Percentiles rank a stretch among this genome's conserved stretches.
Evolutionary conservation across 106 monocot species (phyloP).

Genomic region (Dendrobium huoshanense): DNA sequence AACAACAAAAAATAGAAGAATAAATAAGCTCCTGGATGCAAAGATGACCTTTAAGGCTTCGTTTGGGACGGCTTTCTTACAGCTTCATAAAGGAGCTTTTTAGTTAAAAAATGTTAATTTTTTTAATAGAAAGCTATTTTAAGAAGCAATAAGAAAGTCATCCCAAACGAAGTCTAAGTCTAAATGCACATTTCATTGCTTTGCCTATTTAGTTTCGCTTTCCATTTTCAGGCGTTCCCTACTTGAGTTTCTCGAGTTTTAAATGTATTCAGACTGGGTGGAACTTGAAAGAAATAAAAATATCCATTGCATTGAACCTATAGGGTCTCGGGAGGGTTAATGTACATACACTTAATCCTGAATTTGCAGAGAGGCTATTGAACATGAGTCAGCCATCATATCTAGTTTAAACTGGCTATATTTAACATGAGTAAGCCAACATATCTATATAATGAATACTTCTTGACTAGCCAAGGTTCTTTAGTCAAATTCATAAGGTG

Average conservation of each 20-base stretch:
- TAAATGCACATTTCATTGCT: background rate
- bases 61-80: too few species aligned
- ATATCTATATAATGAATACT: background rate
- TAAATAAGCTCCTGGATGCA: background rate
- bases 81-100: too few species aligned
- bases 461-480: background rate
- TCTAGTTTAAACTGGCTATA: too few species aligned
- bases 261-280: background rate
- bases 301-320: background rate
- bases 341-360: background rate
- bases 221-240: background rate
- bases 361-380: background rate
- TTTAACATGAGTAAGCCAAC: background rate
- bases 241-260: background rate
- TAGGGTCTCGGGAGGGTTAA: background rate
- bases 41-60: background rate
- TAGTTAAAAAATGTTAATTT: too few species aligned
- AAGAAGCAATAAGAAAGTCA: too few species aligned
- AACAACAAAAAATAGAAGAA: background rate
- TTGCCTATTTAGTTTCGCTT: background rate
- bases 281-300: background rate
- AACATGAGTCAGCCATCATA: background rate
- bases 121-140: too few species aligned
- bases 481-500: background rate
- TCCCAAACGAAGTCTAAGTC: too few species aligned